phyloP scores from a whole-genome alignment of 192 early-diverging fungal genomes.

The Backusella luteola region DNA sequence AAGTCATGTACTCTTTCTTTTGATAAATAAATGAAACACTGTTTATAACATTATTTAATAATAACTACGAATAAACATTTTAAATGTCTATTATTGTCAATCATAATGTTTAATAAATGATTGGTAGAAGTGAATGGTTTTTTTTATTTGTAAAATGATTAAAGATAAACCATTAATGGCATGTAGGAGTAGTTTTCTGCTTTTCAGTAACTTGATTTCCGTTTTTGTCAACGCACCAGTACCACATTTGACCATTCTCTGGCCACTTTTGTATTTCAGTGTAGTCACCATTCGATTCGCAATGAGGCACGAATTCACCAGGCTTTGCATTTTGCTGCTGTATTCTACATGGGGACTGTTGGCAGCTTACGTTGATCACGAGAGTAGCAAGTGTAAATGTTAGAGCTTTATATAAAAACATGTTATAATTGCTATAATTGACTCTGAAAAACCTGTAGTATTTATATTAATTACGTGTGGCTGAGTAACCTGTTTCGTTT shows the following conservation, averaged over 20 bases:
- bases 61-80: too few relatives aligned
- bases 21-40: too few relatives aligned
- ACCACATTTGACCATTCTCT: neutral
- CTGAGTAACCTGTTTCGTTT: neutral
- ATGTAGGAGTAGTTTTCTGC: neutral
- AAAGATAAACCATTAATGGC: neutral
- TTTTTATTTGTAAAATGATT: neutral
- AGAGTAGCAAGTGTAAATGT: neutral
- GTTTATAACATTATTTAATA: too few relatives aligned
- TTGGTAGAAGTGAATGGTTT: too few relatives aligned
- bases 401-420: neutral
- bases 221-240: neutral
- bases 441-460: neutral
- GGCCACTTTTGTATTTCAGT: neutral
- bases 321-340: neutral
- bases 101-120: too few relatives aligned
- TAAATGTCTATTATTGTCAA: too few relatives aligned
- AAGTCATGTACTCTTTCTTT: too few relatives aligned
- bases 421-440: neutral
- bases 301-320: neutral
- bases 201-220: neutral
- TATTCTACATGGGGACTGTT: neutral
- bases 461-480: neutral
- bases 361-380: neutral
- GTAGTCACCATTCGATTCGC: neutral